These are phyloP conservation scores for Flaveria robusta DNA, from an alignment of 129 eudicot species.

Conservation along the genomic window DNA sequence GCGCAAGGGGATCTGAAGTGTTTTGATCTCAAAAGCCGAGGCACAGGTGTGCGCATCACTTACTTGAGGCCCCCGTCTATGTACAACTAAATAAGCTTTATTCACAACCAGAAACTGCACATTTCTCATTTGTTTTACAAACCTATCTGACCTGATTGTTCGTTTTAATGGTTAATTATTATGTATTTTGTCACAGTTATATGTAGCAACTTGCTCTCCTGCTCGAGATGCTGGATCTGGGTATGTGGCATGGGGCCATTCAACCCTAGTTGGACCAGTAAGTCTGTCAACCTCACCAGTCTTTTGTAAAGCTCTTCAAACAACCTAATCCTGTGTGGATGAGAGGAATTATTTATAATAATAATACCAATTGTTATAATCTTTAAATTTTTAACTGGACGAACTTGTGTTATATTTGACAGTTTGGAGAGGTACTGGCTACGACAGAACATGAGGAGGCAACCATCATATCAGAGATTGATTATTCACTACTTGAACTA, in stretches of 20 bases:
- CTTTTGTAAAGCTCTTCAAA: background rate
- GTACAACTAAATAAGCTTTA: too few relatives aligned
- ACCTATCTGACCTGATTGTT: background rate
- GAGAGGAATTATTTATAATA: background rate
- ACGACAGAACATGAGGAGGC: constrained; percentile 93
- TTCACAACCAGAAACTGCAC: too few relatives aligned
- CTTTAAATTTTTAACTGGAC: background rate
- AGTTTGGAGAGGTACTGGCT: constrained; percentile 95
- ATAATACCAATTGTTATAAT: background rate
- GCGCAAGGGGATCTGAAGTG: too few relatives aligned
- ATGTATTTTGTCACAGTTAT: constrained; percentile 53
- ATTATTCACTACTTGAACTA: constrained; percentile 72
- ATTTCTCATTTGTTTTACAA: too few relatives aligned
- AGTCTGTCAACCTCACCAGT: constrained; percentile 34
- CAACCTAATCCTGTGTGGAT: background rate
- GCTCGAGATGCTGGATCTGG: constrained; percentile 87
- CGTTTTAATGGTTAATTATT: background rate
- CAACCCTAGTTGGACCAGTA: constrained; percentile 93
- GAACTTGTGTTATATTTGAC: constrained; percentile 23
- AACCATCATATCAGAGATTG: constrained; percentile 74
- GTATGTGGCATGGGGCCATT: constrained; percentile 98
- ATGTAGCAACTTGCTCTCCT: constrained; percentile 95
- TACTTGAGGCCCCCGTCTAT: too few relatives aligned
- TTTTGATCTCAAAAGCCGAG: too few relatives aligned
- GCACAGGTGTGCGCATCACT: too few relatives aligned